Evolutionary conservation across 805 yeast genomes (phyloP).

Genomic region (Candida odintsovae): DNA sequence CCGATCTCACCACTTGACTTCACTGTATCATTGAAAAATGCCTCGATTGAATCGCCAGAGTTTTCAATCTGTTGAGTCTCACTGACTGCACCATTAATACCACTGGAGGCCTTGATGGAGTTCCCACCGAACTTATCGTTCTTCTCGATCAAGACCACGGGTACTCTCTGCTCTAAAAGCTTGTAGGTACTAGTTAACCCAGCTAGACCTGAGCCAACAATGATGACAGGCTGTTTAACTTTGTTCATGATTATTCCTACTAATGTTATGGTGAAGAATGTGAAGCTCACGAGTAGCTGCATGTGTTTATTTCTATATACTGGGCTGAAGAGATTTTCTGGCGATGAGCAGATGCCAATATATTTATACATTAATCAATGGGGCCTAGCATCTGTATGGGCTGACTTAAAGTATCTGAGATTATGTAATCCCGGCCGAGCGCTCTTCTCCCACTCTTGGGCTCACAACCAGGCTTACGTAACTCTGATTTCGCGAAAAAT

Average conservation of each 20-base stretch:
- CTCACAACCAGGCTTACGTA: not conserved
- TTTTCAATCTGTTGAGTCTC: constrained; percentile 45
- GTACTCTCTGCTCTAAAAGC: constrained; percentile 33
- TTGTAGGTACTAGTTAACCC: constrained; percentile 68
- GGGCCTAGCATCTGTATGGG: too few species aligned
- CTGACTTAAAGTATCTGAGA: too few species aligned
- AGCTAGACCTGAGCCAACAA: constrained; percentile 80
- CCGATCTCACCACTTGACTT: constrained; percentile 58
- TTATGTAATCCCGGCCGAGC: too few species aligned
- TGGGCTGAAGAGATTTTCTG: too few species aligned
- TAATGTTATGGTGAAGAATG: not conserved
- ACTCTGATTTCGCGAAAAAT: not conserved
- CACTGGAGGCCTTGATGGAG: constrained; percentile 56
- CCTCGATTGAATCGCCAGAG: constrained; percentile 50
- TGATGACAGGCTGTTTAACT: constrained; percentile 26
- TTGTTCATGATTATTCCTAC: not conserved
- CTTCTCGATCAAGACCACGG: constrained; percentile 46
- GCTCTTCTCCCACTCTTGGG: too few species aligned
- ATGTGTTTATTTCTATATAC: not conserved
- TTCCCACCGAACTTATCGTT: constrained; percentile 48
- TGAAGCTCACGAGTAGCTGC: not conserved
- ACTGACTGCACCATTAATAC: constrained; percentile 68
- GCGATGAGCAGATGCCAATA: too few species aligned
- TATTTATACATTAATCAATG: too few species aligned
- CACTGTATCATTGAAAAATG: constrained; percentile 61